Evolutionary conservation across 225 moss, liverwort and hornwort species (phyloP), one percentile per base, ranked within the genome.

Genomic region (Climacium dendroides): DNA sequence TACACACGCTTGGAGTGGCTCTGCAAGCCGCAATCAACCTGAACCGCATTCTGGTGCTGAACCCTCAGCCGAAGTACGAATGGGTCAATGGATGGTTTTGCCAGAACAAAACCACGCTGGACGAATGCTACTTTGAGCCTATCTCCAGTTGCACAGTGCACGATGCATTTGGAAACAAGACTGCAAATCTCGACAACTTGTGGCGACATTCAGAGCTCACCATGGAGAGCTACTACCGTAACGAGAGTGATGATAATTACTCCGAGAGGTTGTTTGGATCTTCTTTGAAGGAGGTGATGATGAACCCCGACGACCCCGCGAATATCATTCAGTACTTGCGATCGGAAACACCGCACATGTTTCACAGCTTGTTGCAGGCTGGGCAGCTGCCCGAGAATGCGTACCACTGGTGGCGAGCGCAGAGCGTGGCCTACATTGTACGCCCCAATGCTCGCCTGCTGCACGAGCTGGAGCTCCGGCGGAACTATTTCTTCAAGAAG

Each of bases 41-140:
- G 22, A 35, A 93, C 75, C 91, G 93, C 87, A 86, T 93, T n/a
- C 58, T 93, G 85, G 93, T 93, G 48, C 74, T 93, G 24, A 82
- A 89, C 75, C 93, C 93, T 19, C 91, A 91, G 64, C 91, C 93
- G 35, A 61, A 70, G 5, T 90, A 87, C 67, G 91, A 92, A 74
- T 93, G 93, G 93, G 87, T 93, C 3, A 93, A 90, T 53, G 93
- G 93, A 20, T 90, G 87, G 89, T 93, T 87, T 50, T 93, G 93
- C 82, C 62, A 77, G 18, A 60, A 87, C 48, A 85, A 87, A 19
- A 90, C 74, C 30, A 22, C 93, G 3, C 35, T 93, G 29, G 93
- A 93, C 55, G 91, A 87, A 10, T 93, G 93, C 70, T 93, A 93
- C 90, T 92, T 93, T 13, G 90, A 93, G 78, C 90, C 91, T 2